Base-by-base conservation (phyloP, 495 filamentous ascomycete genomes). In the Hypoxylon subgilvum region DNA sequence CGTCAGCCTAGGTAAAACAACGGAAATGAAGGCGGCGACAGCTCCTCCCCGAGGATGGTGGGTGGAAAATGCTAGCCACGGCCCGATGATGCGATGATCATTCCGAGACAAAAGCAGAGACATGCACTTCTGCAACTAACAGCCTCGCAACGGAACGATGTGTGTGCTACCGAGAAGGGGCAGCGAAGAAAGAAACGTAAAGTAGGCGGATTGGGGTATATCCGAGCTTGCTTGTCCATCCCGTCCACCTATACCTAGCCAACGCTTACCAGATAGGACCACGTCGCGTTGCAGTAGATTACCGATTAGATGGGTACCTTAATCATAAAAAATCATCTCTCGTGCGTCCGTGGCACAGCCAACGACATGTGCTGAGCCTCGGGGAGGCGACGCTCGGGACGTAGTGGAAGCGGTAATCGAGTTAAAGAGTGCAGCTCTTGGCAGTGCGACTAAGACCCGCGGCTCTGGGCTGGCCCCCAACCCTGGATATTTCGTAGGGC, bases 1-100 rank as follows among this genome's bases (percentile, higher is more conserved):
- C 32, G 61, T 28, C 14, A 23, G 41, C 43, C 54, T n/a, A 41
- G 40, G 61, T 54, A 64, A 64, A 50, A 64, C 61, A 64, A 36
- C 53, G 48, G 49, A 63, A 53, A 57, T 63, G 60, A 63, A 25
- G 17, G 31, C 45, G n/a, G 31, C 30, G 19, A 47, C 13, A 36
- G 23, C 32, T 41, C 19, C 46, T 49, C 47, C 36, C 12, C 59
- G 53, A 40, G 9, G 19, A 57, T 28, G 38, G 47, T 58, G 61
- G 48, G 42, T 14, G 47, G 53, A 44, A 47, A 31, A 40, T 44
- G 36, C 28, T 31, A 51, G 43, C 19, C 21, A 31, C 39, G 14
- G 31, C 27, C 44, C 49, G 48, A 64, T 46, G 48, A 17, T 48
- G 13, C 12, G 49, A 39, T 14, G 31, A 57, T 63, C 60, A 23